Percentiles rank a stretch among this genome's conserved stretches.
These are phyloP conservation scores for Triangularia verruculosa DNA, from an alignment of 2,329 filamentous ascomycete genomes.

Conservation along the genomic window DNA sequence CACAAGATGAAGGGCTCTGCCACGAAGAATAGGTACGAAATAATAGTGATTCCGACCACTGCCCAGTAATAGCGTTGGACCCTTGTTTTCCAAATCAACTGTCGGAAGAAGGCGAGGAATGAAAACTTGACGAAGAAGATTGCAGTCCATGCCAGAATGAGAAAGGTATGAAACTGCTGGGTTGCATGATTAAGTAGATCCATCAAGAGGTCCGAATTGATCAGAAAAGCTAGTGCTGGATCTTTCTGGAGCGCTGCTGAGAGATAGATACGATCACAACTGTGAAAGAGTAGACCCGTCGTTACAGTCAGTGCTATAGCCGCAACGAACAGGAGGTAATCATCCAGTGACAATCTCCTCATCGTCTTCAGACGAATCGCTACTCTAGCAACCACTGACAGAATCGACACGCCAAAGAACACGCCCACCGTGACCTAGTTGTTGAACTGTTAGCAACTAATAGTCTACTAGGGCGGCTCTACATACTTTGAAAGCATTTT, in stretches of 20 bases:
- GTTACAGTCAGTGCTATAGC: conserved; percentile 17
- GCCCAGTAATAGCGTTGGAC: conserved; percentile 29
- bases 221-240: conserved; percentile 10
- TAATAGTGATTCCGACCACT: conserved; percentile 17
- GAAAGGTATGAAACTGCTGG: conserved; percentile 21
- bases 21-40: conserved; percentile 24
- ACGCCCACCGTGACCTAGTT: background rate
- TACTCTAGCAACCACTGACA: conserved; percentile 21
- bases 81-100: conserved; percentile 21
- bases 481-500: background rate
- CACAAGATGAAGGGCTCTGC: conserved; percentile 27
- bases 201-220: conserved; percentile 15
- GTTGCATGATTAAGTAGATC: conserved; percentile 15
- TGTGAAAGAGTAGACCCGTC: conserved; percentile 25
- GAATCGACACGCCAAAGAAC: conserved; percentile 2
- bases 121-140: conserved; percentile 25
- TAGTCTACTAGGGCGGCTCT: too few relatives aligned
- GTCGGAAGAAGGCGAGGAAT: conserved; percentile 26
- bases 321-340: conserved; percentile 23
- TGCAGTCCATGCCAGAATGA: conserved; percentile 26
- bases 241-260: conserved; percentile 16
- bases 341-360: conserved; percentile 20
- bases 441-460: background rate
- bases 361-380: conserved; percentile 22
- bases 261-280: conserved; percentile 25